Conservation (phyloP, 805 yeast species). For the Sugiyamaella floridensis region DNA sequence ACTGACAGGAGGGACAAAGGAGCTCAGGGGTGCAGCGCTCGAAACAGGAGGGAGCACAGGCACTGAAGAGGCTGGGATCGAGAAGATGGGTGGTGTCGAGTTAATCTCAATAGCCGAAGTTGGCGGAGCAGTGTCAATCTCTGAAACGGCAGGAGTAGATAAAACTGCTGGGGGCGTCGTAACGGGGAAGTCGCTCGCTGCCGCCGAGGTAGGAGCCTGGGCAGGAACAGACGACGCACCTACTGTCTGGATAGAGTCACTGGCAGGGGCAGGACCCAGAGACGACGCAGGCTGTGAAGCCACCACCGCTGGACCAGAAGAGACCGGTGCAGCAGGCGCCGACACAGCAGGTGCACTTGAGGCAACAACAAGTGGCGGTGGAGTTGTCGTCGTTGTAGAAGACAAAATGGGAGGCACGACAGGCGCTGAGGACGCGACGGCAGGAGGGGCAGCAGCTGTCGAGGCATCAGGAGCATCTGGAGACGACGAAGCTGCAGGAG, state of each 20-base stretch:
- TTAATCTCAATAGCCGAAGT: neutral
- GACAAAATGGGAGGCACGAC: neutral
- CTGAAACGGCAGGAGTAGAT: neutral
- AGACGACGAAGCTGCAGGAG: slow-evolving; percentile 1
- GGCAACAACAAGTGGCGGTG: neutral
- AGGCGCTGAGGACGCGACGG: neutral
- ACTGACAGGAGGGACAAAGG: slow-evolving; percentile 1
- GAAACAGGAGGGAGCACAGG: neutral
- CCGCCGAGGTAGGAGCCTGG: too few species aligned
- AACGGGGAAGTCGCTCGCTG: neutral
- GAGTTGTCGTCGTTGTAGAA: neutral
- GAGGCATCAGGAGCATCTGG: neutral
- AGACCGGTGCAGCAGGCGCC: neutral
- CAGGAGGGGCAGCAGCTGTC: too few species aligned
- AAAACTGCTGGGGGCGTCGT: slow-evolving; percentile 2
- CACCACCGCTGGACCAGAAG: neutral
- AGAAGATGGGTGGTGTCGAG: neutral
- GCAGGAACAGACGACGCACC: neutral
- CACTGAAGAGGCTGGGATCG: neutral
- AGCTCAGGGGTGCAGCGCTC: neutral
- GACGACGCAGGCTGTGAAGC: neutral
- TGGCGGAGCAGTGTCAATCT: neutral
- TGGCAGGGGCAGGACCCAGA: neutral
- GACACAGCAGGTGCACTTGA: neutral
- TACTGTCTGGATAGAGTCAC: neutral